A percentile compares a stretch with the other conserved stretches of the same genome.
Conservation (phyloP, 805 yeast genomes). For the Barnettozyma californica region DNA sequence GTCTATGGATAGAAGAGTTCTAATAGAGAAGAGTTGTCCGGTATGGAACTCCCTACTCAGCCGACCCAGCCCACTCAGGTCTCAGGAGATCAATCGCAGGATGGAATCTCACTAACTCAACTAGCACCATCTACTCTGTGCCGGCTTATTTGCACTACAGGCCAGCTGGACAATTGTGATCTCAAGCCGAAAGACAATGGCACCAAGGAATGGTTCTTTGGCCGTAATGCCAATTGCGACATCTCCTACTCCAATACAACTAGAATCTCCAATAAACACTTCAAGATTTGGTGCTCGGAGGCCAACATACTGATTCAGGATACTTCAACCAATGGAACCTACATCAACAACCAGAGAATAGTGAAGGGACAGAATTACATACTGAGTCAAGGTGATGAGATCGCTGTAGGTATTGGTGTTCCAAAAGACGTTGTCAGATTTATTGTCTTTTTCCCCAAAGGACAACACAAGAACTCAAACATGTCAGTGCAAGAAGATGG, state of each 20-base stretch:
- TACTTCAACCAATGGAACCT: slow-evolving; percentile 88
- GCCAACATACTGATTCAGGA: slow-evolving; percentile 50
- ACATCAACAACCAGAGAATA: slow-evolving; percentile 66
- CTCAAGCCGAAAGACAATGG: slow-evolving; percentile 32
- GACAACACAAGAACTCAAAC: slow-evolving; percentile 3
- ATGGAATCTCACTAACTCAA: slow-evolving; percentile 30
- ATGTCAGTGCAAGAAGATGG: slow-evolving; percentile 33
- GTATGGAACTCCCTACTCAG: slow-evolving; percentile 33
- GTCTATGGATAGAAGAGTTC: neutral
- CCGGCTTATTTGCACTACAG: slow-evolving; percentile 55
- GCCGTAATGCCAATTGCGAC: slow-evolving; percentile 66
- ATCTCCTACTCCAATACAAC: slow-evolving; percentile 54
- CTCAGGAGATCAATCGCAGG: slow-evolving; percentile 36
- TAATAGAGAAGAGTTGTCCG: neutral
- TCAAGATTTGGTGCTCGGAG: slow-evolving; percentile 61
- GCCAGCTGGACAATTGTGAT: slow-evolving; percentile 45
- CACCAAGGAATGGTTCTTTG: slow-evolving; percentile 59
- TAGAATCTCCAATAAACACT: slow-evolving; percentile 70
- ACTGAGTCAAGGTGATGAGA: slow-evolving; percentile 88
- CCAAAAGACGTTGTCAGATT: slow-evolving; percentile 55
- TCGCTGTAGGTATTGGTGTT: slow-evolving; percentile 84
- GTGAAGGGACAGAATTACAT: slow-evolving; percentile 77
- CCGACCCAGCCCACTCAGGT: slow-evolving; percentile 38
- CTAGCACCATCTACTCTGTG: slow-evolving; percentile 42
- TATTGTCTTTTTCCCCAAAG: slow-evolving; percentile 35